A percentile compares a stretch with the other conserved stretches of the same genome.
phyloP scores from a whole-genome alignment of 2,329 filamentous ascomycete genomes.

The Calonectria ilicicola region DNA sequence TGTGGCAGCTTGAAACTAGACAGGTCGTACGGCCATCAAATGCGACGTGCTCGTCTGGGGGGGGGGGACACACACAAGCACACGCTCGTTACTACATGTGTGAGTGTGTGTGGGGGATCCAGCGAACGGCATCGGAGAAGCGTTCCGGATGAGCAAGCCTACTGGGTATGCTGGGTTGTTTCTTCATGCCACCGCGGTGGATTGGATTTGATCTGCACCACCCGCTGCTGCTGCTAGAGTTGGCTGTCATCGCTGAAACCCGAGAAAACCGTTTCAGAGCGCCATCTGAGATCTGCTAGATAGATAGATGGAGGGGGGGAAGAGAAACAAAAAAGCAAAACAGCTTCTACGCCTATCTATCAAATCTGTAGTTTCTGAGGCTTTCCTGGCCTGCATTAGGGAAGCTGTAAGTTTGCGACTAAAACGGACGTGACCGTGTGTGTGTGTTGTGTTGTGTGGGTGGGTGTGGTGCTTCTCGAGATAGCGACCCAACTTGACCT shows the following conservation, averaged over 20 bases:
- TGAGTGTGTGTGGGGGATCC: not conserved
- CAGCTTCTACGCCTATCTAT: not conserved
- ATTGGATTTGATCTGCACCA: not conserved
- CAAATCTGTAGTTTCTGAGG: not conserved
- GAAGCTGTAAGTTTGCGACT: not conserved
- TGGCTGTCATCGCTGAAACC: not conserved
- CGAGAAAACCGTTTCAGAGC: not conserved
- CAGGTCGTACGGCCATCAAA: not conserved
- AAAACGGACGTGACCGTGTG: not conserved
- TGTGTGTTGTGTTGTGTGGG: not conserved
- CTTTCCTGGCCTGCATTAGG: not conserved
- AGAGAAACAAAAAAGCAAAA: not conserved
- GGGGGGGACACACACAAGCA: not conserved
- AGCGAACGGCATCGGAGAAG: constrained; percentile 6
- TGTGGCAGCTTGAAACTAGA: constrained; percentile 1
- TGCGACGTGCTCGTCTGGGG: not conserved
- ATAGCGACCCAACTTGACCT: not conserved
- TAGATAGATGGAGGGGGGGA: not conserved
- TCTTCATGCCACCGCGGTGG: not conserved
- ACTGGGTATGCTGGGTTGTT: not conserved
- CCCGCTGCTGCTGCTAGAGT: not conserved
- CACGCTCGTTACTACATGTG: not conserved
- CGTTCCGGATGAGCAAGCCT: not conserved
- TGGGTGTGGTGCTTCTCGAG: not conserved
- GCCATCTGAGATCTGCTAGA: not conserved